Evolutionary conservation across 2,329 filamentous ascomycete genomes (phyloP).

Genomic region (Exophiala lecanii-corni): DNA sequence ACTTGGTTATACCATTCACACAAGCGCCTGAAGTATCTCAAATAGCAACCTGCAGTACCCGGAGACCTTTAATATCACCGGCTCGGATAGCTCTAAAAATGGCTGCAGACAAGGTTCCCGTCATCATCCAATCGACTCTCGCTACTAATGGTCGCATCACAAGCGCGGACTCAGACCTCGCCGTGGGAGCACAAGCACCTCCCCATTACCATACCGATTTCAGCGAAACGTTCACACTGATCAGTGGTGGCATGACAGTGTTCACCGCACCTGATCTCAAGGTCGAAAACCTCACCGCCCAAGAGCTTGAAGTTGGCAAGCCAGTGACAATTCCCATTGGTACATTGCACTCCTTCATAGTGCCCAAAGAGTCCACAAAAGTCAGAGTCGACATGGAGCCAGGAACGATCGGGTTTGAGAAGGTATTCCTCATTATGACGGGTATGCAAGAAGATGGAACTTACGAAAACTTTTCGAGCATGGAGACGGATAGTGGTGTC

Average conservation of each 20-base stretch:
- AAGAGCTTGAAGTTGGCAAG: slow-evolving; percentile 5
- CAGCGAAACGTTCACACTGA: slow-evolving; percentile 9
- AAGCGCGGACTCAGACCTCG: slow-evolving; percentile 5
- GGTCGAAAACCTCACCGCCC: slow-evolving; percentile 6
- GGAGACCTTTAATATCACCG: too few relatives aligned
- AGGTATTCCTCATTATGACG: slow-evolving; percentile 10
- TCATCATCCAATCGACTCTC: slow-evolving; percentile 6
- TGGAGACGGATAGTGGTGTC: slow-evolving; percentile 4
- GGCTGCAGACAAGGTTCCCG: slow-evolving; percentile 9
- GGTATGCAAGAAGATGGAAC: slow-evolving; percentile 5
- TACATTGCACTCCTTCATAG: slow-evolving; percentile 5
- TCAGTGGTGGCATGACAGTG: slow-evolving; percentile 11
- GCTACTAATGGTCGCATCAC: slow-evolving; percentile 6
- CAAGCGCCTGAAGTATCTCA: too few relatives aligned
- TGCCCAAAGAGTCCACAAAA: slow-evolving; percentile 27
- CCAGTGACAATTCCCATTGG: slow-evolving; percentile 2
- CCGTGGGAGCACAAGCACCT: slow-evolving; percentile 5
- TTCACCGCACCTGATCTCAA: slow-evolving; percentile 7
- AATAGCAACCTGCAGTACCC: too few relatives aligned
- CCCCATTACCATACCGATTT: slow-evolving; percentile 15
- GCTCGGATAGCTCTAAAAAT: too few relatives aligned
- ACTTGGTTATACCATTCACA: too few relatives aligned
- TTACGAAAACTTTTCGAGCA: slow-evolving; percentile 5
- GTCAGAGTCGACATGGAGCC: slow-evolving; percentile 29
- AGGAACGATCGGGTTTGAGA: slow-evolving; percentile 11